phyloP scores from a whole-genome alignment of 352 stramenopile species.

The Pythium insidiosum region DNA sequence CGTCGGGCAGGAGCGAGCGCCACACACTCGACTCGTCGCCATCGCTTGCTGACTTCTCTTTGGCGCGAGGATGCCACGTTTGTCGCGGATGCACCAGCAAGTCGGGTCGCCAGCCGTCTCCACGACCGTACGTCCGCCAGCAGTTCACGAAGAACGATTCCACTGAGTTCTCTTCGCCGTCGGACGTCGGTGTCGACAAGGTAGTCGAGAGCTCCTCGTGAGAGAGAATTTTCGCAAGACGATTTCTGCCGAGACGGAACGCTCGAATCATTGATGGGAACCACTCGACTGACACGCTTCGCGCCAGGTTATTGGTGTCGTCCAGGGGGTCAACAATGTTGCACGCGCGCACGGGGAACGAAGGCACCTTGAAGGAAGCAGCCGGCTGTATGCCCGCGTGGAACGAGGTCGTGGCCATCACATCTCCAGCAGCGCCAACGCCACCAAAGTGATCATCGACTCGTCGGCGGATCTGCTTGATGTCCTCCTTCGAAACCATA shows the following conservation, averaged over 20 bases:
- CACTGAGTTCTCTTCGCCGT: conserved; percentile 10
- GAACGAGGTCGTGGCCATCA: conserved; percentile 6
- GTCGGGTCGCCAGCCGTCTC: conserved; percentile 71
- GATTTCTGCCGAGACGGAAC: conserved; percentile 50
- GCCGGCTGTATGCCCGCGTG: conserved; percentile 4
- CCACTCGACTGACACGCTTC: conserved; percentile 61
- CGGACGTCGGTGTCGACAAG: neutral
- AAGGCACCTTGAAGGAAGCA: conserved; percentile 3
- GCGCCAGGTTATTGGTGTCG: conserved; percentile 80
- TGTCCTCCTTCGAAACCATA: conserved; percentile 30
- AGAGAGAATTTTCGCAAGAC: conserved; percentile 20
- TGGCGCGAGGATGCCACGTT: conserved; percentile 31
- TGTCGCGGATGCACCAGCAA: conserved; percentile 74
- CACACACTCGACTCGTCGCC: conserved; percentile 8
- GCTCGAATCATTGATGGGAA: conserved; percentile 69
- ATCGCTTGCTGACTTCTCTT: neutral
- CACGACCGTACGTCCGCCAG: conserved; percentile 59
- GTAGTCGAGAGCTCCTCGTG: neutral
- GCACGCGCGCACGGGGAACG: conserved; percentile 74
- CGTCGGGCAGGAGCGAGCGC: conserved; percentile 13
- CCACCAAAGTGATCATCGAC: conserved; percentile 48
- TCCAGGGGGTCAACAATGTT: conserved; percentile 89
- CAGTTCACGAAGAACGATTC: conserved; percentile 52
- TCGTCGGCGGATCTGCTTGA: conserved; percentile 37
- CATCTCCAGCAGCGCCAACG: conserved; percentile 40